A percentile compares a stretch with the other conserved stretches of the same genome.
These are phyloP conservation scores for Cordia subcordata DNA, from an alignment of 257 asterid species.

Conservation along the genomic window DNA sequence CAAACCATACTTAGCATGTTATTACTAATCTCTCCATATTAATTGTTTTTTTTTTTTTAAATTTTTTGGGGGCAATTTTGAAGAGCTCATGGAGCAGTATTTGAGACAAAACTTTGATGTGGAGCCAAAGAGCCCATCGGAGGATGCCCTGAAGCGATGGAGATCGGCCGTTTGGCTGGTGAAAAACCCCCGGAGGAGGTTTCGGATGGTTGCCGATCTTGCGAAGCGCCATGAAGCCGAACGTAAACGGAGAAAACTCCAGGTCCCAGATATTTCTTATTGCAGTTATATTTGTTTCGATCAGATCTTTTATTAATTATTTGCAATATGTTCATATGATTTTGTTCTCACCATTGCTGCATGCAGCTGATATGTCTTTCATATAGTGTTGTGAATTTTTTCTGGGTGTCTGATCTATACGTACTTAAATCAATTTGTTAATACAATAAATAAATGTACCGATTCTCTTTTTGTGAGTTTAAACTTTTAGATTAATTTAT, in stretches of 20 bases:
- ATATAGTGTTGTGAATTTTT: no score
- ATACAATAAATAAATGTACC: no score
- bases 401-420: no score
- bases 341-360: no score
- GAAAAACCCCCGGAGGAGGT: conserved; percentile 77
- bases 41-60: no score
- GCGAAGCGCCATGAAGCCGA: conserved; percentile 75
- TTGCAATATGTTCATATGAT: background rate
- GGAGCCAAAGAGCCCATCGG: conserved; percentile 65
- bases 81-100: conserved; percentile 48
- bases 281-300: background rate
- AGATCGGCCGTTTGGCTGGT: conserved; percentile 79
- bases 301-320: background rate
- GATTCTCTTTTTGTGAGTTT: no score
- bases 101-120: conserved; percentile 60
- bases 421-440: no score
- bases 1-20: no score
- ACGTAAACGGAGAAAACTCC: conserved; percentile 43
- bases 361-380: no score
- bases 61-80: no score
- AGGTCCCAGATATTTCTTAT: conserved; percentile 26
- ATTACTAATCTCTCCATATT: no score
- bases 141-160: conserved; percentile 64
- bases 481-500: no score
- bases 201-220: conserved; percentile 87